Conservation (phyloP, 2,329 filamentous ascomycete species). For the Cladophialophora yegresii region DNA sequence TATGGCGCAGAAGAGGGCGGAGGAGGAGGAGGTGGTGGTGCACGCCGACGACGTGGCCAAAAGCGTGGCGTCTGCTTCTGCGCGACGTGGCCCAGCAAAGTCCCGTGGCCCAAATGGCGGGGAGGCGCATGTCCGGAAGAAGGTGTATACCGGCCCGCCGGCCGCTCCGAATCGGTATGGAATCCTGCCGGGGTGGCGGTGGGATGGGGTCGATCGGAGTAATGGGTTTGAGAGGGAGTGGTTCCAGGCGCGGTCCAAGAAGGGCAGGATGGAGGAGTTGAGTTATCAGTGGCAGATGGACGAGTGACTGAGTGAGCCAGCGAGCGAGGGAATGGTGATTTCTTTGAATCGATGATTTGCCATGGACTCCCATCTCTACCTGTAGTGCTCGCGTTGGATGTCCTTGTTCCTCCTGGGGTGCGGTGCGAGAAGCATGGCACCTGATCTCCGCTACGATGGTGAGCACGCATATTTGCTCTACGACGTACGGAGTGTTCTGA, state of each 20-base stretch:
- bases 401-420: no score
- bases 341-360: no score
- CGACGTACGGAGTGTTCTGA: no score
- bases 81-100: conserved; percentile 42
- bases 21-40: conserved; percentile 44
- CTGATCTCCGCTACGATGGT: no score
- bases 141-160: conserved; percentile 73
- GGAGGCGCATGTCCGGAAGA: conserved; percentile 56
- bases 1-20: conserved; percentile 57
- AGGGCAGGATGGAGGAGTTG: conserved; percentile 73
- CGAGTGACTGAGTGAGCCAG: conserved; percentile 56
- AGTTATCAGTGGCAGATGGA: conserved; percentile 98
- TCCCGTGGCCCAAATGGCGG: conserved; percentile 35
- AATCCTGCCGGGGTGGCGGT: conserved; percentile 86
- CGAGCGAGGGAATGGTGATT: no score
- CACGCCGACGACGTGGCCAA: conserved; percentile 37
- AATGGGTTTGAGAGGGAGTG: conserved; percentile 93
- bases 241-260: conserved; percentile 82
- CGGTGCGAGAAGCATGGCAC: no score
- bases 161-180: conserved; percentile 90
- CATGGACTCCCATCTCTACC: no score
- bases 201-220: conserved; percentile 93
- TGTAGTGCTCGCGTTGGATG: no score
- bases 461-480: no score
- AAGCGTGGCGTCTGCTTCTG: no score